These are phyloP conservation scores for Backusella morwellensis DNA, from an alignment of 192 early-diverging fungal genomes.

Conservation along the genomic window DNA sequence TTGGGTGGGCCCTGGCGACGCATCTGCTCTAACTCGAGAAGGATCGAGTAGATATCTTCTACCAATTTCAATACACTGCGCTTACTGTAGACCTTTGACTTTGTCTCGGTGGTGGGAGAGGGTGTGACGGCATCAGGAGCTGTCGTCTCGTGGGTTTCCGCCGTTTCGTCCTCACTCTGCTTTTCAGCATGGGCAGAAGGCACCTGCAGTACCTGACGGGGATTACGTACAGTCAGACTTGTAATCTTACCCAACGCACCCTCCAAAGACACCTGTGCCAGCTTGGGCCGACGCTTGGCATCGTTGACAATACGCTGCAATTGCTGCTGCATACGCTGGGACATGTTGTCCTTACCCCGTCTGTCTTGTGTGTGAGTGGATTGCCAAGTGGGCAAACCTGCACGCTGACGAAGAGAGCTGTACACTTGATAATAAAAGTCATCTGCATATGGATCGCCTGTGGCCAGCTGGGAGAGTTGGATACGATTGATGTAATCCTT, in stretches of 20 bases:
- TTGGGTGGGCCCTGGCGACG: constrained; percentile 62
- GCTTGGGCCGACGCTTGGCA: constrained; percentile 84
- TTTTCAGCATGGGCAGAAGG: constrained; percentile 8
- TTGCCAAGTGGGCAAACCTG: constrained; percentile 35
- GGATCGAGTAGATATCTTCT: constrained; percentile 75
- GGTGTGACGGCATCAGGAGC: background rate
- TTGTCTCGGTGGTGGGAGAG: constrained; percentile 17
- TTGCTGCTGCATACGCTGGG: constrained; percentile 87
- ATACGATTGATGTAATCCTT: constrained; percentile 94
- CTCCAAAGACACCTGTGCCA: constrained; percentile 82
- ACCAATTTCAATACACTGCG: constrained; percentile 60
- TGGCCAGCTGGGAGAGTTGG: constrained; percentile 92
- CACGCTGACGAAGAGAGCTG: constrained; percentile 63
- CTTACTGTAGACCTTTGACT: constrained; percentile 36
- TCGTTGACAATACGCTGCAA: constrained; percentile 95
- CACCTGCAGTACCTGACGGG: constrained; percentile 81
- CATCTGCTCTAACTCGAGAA: constrained; percentile 83
- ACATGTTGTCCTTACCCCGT: constrained; percentile 51
- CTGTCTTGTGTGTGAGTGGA: constrained; percentile 32
- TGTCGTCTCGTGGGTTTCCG: background rate
- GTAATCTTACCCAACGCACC: constrained; percentile 97
- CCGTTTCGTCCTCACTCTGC: background rate
- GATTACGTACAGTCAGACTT: constrained; percentile 83
- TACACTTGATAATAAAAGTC: constrained; percentile 98
- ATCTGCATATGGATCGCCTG: constrained; percentile 88